Evolutionary conservation across 306 rosid species (phyloP), one percentile per base, ranked within the genome.

Genomic region (Cucumis melo): DNA sequence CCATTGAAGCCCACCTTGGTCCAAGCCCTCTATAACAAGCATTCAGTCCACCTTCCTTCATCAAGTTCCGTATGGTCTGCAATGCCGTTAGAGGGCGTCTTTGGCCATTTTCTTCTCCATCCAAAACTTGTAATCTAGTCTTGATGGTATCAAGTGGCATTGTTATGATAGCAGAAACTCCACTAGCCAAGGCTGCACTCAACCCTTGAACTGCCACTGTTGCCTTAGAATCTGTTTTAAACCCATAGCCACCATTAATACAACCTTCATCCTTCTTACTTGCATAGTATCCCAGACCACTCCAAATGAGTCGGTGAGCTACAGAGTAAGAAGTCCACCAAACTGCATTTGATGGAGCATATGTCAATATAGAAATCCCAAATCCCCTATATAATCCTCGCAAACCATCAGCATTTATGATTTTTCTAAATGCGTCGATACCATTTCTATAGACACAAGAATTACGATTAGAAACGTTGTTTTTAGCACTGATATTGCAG

Each of bases 251-350:
- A 64, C 63, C 78, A 70, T 11, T 73, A 42, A 75, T 73, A 70
- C 66, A 81, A 62, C 71, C 77, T 21, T 66, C 80, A 72, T 83
- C 86, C 62, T 81, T 87, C 75, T 84, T 87, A 27, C 87, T 81
- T 87, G 79, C 77, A 62, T 86, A 75, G 77, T 79, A 57, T 76
- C 97, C 96, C 80, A 87, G 82, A 74, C 87, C 82, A 78, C 91
- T 78, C 97, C 96, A 90, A 8, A 94, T 87, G 24, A 90, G 75
- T 82, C 93, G 85, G 24, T 94, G 89, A 10, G 86, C 91, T 77
- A 94, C 88, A 14, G 97, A 91, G 81, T 94, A 94, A 54, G 97
- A 91, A 74, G 97, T 80, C 98, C 98, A 94, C 98, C 98, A 94
- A 74, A 94, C 95, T 7, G 97, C 98, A 89, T 94, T 94, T 5